Conservation (phyloP, 768 basidiomycete genomes). For the Serendipita sp. region DNA sequence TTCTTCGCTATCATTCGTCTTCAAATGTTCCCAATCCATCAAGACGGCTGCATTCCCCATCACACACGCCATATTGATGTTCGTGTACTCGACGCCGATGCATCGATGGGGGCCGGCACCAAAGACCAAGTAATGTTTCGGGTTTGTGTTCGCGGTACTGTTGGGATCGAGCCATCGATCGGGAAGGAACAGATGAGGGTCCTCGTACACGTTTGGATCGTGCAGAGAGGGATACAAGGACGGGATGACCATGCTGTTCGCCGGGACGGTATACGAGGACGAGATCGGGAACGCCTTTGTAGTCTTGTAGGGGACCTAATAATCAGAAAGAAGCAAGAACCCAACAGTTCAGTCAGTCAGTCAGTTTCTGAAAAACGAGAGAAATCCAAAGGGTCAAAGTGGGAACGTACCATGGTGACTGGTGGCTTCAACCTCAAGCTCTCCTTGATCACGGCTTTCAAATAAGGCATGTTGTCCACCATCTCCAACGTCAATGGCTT, state of each 20-base stretch:
- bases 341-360: constrained; percentile 2
- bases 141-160: constrained; percentile 63
- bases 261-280: constrained; percentile 81
- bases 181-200: constrained; percentile 68
- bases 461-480: constrained; percentile 85
- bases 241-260: constrained; percentile 85
- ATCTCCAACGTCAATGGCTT: constrained; percentile 70
- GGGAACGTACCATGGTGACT: constrained; percentile 69
- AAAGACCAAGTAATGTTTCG: constrained; percentile 92
- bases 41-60: constrained; percentile 67
- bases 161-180: constrained; percentile 86
- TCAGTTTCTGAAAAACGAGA: not conserved
- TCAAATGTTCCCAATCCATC: constrained; percentile 75
- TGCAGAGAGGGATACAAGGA: constrained; percentile 87
- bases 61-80: constrained; percentile 74
- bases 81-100: constrained; percentile 85
- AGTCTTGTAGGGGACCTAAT: constrained; percentile 80
- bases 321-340: not conserved
- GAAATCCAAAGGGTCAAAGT: constrained; percentile 1
- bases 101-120: constrained; percentile 87
- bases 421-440: constrained; percentile 83
- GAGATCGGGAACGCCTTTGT: constrained; percentile 85
- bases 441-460: constrained; percentile 87
- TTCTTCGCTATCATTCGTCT: constrained; percentile 63
- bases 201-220: constrained; percentile 72